These are phyloP conservation scores for Populus tomentosa DNA, from an alignment of 441 rosid species.

Conservation along the genomic window DNA sequence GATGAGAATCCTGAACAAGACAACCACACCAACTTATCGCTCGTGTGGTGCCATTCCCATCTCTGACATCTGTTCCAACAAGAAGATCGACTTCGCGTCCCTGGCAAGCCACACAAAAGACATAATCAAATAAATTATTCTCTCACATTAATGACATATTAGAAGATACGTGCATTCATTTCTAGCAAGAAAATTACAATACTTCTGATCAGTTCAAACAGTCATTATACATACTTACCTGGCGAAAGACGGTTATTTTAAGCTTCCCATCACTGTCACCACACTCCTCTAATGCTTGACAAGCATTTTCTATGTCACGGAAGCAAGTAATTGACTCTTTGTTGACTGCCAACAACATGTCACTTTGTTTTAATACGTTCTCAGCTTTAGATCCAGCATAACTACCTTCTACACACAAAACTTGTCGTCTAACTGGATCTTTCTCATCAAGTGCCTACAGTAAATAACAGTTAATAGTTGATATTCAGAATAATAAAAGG, in stretches of 20 bases:
- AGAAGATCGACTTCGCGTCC: slow-evolving; percentile 72
- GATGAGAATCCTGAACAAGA: slow-evolving; percentile 91
- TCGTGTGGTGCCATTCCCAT: slow-evolving; percentile 91
- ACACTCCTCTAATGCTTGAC: slow-evolving; percentile 61
- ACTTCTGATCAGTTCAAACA: background rate
- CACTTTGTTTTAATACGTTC: slow-evolving; percentile 84
- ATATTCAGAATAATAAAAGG: background rate
- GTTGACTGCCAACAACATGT: slow-evolving; percentile 94
- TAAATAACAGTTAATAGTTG: slow-evolving; percentile 12
- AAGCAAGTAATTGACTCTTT: slow-evolving; percentile 94
- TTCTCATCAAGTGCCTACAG: slow-evolving; percentile 80
- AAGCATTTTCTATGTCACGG: slow-evolving; percentile 84
- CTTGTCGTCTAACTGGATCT: slow-evolving; percentile 86
- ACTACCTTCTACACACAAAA: slow-evolving; percentile 90
- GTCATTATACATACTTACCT: slow-evolving; percentile 37
- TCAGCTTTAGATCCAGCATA: slow-evolving; percentile 95
- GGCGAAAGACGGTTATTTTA: slow-evolving; percentile 77
- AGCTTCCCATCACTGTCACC: slow-evolving; percentile 57
- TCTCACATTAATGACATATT: background rate
- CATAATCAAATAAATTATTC: background rate
- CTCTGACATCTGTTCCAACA: slow-evolving; percentile 91
- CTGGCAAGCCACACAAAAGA: slow-evolving; percentile 33
- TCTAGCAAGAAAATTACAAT: background rate
- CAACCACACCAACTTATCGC: slow-evolving; percentile 94
- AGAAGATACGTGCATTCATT: background rate